Percentiles rank a stretch among this genome's conserved stretches.
Conservation (phyloP, 1,284 basidiomycete genomes). For the Naganishia cerealis region DNA sequence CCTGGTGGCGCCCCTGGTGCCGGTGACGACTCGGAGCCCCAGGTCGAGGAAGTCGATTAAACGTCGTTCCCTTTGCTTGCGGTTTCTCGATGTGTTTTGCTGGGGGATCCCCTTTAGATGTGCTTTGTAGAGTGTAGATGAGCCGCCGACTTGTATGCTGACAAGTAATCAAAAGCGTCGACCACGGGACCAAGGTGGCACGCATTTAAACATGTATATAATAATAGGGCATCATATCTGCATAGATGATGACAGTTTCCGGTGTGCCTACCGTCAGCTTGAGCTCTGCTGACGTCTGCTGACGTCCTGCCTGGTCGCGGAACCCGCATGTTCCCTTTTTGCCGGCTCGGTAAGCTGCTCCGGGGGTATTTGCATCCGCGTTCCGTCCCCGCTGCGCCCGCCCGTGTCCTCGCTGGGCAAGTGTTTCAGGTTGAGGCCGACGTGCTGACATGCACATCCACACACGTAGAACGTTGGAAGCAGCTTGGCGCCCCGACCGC, state of each 20-base stretch:
- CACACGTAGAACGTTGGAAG: neutral
- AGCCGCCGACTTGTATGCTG: constrained; percentile 4
- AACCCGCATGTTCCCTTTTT: too few species aligned
- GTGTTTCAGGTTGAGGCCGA: too few species aligned
- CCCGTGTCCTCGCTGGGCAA: too few species aligned
- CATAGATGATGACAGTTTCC: neutral
- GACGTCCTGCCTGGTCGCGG: too few species aligned
- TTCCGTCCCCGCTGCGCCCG: too few species aligned
- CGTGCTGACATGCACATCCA: too few species aligned
- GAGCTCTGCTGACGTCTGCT: too few species aligned
- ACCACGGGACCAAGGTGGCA: constrained; percentile 6
- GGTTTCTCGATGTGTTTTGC: too few species aligned
- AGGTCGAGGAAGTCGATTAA: constrained; percentile 63
- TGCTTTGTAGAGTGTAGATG: constrained; percentile 10
- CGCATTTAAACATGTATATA: constrained; percentile 20
- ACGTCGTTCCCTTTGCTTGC: constrained; percentile 4
- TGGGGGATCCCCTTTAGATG: neutral
- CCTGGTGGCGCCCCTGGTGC: constrained; percentile 53
- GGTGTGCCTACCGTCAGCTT: neutral
- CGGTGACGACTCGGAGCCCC: constrained; percentile 60
- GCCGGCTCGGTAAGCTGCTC: too few species aligned
- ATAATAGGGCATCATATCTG: constrained; percentile 3
- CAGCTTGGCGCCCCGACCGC: neutral
- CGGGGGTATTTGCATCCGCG: too few species aligned
- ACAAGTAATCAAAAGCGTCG: constrained; percentile 23